These are phyloP conservation scores for Sanghuangporus weigelae DNA, from an alignment of 1,284 basidiomycete species.

Conservation along the genomic window DNA sequence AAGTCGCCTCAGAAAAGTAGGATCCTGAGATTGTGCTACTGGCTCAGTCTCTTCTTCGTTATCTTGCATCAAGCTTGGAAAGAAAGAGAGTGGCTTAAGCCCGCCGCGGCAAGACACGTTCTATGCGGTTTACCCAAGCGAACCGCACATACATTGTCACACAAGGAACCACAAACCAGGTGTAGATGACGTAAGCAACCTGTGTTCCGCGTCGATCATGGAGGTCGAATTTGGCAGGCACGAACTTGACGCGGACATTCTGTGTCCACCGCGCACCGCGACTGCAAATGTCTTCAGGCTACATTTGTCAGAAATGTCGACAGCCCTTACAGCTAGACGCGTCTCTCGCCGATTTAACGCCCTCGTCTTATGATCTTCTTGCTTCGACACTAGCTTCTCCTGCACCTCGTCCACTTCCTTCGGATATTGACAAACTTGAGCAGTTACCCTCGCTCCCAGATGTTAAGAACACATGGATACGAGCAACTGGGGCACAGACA, in stretches of 20 bases:
- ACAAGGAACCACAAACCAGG: neutral
- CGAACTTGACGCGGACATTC: no score
- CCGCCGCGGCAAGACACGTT: neutral
- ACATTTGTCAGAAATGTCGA: slow-evolving; percentile 82
- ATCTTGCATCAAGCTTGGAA: neutral
- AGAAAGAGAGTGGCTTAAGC: neutral
- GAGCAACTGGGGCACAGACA: slow-evolving; percentile 36
- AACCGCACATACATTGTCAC: neutral
- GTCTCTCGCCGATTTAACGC: slow-evolving; percentile 77
- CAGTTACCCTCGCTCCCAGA: slow-evolving; percentile 52
- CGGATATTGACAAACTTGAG: slow-evolving; percentile 50
- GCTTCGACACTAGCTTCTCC: slow-evolving; percentile 64
- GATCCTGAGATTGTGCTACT: slow-evolving; percentile 44
- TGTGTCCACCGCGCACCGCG: neutral
- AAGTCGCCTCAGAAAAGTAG: slow-evolving; percentile 64
- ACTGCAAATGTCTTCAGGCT: slow-evolving; percentile 27
- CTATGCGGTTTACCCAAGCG: neutral
- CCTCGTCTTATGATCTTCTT: slow-evolving; percentile 83
- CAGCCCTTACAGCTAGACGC: slow-evolving; percentile 85
- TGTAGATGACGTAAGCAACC: neutral
- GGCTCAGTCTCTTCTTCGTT: neutral
- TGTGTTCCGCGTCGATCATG: no score
- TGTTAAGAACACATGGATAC: slow-evolving; percentile 57
- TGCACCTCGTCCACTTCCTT: slow-evolving; percentile 34
- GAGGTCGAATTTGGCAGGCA: no score